Percentiles rank a stretch among this genome's conserved stretches.
Conservation (phyloP, 2,329 filamentous ascomycete species). For the Paecilomyces variotii region DNA sequence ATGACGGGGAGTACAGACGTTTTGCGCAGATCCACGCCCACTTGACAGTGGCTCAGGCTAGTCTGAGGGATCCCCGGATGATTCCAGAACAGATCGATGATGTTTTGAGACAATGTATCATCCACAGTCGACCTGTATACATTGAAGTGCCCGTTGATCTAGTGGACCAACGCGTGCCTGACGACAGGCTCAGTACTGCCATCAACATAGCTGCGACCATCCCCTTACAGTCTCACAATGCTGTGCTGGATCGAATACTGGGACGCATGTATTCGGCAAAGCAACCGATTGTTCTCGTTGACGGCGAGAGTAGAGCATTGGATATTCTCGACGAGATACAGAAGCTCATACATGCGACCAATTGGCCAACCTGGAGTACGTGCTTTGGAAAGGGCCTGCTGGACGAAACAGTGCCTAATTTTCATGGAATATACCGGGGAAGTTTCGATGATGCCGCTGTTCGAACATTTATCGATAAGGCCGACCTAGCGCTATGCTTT, state of each 20-base stretch:
- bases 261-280: slow-evolving; percentile 38
- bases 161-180: slow-evolving; percentile 25
- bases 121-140: slow-evolving; percentile 38
- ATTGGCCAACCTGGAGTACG: slow-evolving; percentile 42
- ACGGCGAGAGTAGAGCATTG: slow-evolving; percentile 41
- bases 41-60: slow-evolving; percentile 44
- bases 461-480: slow-evolving; percentile 31
- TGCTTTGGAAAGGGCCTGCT: slow-evolving; percentile 45
- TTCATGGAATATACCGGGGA: slow-evolving; percentile 44
- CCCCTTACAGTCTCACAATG: background rate
- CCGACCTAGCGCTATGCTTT: slow-evolving; percentile 41
- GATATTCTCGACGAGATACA: slow-evolving; percentile 37
- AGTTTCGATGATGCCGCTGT: slow-evolving; percentile 28
- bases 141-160: slow-evolving; percentile 49
- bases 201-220: slow-evolving; percentile 2
- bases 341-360: slow-evolving; percentile 35
- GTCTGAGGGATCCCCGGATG: slow-evolving; percentile 37
- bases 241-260: slow-evolving; percentile 27
- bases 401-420: slow-evolving; percentile 41
- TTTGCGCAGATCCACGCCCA: slow-evolving; percentile 38
- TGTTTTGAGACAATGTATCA: slow-evolving; percentile 41
- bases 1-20: background rate
- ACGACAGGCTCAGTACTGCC: slow-evolving; percentile 11
- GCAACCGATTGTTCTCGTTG: slow-evolving; percentile 45
- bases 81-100: slow-evolving; percentile 46